Percentiles rank a stretch among this genome's conserved stretches.
Evolutionary conservation across 116 monocot species (phyloP).

Genomic region (Papilionanthe hybrid): DNA sequence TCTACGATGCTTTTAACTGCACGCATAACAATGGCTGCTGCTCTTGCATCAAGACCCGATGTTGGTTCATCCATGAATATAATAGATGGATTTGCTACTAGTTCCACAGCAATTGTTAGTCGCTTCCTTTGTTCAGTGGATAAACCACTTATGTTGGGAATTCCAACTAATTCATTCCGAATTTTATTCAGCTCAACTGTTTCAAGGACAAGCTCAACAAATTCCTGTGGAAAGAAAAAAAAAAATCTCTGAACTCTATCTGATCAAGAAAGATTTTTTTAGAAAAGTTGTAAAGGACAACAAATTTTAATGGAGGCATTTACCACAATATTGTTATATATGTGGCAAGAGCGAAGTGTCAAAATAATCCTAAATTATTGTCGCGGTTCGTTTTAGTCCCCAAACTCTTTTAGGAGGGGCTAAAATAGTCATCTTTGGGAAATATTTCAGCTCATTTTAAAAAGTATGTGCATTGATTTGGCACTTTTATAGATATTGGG

Average conservation of each 20-base stretch:
- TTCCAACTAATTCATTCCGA: slow-evolving; percentile 74
- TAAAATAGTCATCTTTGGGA: too few relatives aligned
- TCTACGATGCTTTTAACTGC: background rate
- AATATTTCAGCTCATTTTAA: too few relatives aligned
- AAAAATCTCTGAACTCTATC: too few relatives aligned
- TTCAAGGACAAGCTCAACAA: slow-evolving; percentile 68
- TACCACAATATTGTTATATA: background rate
- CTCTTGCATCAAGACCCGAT: slow-evolving; percentile 9
- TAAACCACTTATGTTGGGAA: slow-evolving; percentile 64
- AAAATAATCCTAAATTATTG: too few relatives aligned
- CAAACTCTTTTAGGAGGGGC: too few relatives aligned
- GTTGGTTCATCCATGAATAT: slow-evolving; percentile 12
- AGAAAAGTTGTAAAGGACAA: too few relatives aligned
- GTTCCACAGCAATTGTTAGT: slow-evolving; percentile 61
- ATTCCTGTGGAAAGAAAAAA: slow-evolving; percentile 35
- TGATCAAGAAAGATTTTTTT: too few relatives aligned
- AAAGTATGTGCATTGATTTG: too few relatives aligned
- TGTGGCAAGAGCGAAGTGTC: too few relatives aligned
- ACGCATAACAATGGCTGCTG: slow-evolving; percentile 10
- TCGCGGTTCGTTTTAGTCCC: too few relatives aligned
- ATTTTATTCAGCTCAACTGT: slow-evolving; percentile 75
- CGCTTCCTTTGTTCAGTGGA: slow-evolving; percentile 84
- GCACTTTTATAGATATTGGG: too few relatives aligned
- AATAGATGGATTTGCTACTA: slow-evolving; percentile 9
- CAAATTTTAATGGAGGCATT: background rate